These are phyloP conservation scores for Irpex sp. DNA, from an alignment of 1,284 basidiomycete genomes.

Conservation along the genomic window DNA sequence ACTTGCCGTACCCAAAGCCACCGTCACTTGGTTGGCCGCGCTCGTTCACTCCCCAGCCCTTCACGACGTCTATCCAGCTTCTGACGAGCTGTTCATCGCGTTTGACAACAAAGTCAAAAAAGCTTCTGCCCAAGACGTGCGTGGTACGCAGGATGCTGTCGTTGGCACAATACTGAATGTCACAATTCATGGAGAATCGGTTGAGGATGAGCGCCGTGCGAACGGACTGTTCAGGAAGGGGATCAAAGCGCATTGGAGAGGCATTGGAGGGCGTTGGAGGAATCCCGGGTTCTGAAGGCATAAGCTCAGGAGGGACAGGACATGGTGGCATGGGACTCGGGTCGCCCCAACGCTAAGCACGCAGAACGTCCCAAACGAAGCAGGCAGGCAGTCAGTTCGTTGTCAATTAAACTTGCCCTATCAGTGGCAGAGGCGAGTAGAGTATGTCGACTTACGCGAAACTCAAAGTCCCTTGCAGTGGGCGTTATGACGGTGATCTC, in stretches of 20 bases:
- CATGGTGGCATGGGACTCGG: slow-evolving; percentile 53
- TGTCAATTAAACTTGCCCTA: not conserved
- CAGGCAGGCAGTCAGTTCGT: not conserved
- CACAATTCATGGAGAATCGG: slow-evolving; percentile 61
- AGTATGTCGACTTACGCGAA: slow-evolving; percentile 45
- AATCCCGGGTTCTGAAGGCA: slow-evolving; percentile 3
- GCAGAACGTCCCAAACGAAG: not conserved
- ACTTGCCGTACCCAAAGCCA: slow-evolving; percentile 75
- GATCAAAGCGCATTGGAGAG: slow-evolving; percentile 44
- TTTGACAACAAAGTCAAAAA: slow-evolving; percentile 67
- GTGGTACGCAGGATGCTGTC: slow-evolving; percentile 57
- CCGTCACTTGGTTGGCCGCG: slow-evolving; percentile 75
- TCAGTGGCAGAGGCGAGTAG: not conserved
- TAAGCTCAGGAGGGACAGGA: slow-evolving; percentile 17
- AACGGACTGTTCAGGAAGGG: slow-evolving; percentile 58
- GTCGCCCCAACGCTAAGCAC: slow-evolving; percentile 63
- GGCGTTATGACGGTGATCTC: slow-evolving; percentile 72
- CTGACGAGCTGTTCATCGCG: slow-evolving; percentile 61
- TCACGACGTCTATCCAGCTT: slow-evolving; percentile 69
- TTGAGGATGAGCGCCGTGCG: slow-evolving; percentile 73
- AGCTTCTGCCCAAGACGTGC: slow-evolving; percentile 56
- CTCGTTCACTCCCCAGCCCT: slow-evolving; percentile 78
- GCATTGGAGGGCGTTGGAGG: slow-evolving; percentile 12
- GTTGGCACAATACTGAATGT: slow-evolving; percentile 68
- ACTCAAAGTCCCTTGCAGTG: slow-evolving; percentile 60